phyloP scores from a whole-genome alignment of 106 monocot genomes.

The Posidonia australis region DNA sequence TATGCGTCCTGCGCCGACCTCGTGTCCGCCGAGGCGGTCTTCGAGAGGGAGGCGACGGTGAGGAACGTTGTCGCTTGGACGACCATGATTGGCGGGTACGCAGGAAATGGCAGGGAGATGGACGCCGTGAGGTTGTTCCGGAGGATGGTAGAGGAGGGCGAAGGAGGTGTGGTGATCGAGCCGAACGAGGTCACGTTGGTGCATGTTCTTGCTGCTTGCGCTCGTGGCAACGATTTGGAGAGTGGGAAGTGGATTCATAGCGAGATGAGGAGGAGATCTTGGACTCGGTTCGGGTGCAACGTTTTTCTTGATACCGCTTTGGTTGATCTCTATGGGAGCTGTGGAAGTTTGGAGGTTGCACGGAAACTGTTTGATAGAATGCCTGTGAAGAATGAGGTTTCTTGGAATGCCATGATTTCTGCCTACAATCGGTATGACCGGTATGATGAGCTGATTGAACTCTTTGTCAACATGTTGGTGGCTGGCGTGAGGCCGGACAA shows the following conservation, averaged over 20 bases:
- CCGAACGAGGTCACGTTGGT: conserved; percentile 39
- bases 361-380: conserved; percentile 25
- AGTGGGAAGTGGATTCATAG: conserved; percentile 17
- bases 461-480: conserved; percentile 13
- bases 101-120: not conserved
- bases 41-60: not conserved
- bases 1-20: conserved; percentile 16
- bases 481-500: conserved; percentile 18
- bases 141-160: conserved; percentile 7
- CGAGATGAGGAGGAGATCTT: not conserved
- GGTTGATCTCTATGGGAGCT: conserved; percentile 30
- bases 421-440: conserved; percentile 18
- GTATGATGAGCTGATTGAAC: conserved; percentile 1
- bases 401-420: conserved; percentile 41
- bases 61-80: conserved; percentile 36
- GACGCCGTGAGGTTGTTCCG: conserved; percentile 23
- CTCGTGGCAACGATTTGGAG: conserved; percentile 15
- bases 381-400: conserved; percentile 15
- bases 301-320: conserved; percentile 22
- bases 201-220: conserved; percentile 29
- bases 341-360: conserved; percentile 24
- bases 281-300: conserved; percentile 2
- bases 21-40: conserved; percentile 7
- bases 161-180: not conserved
- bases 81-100: conserved; percentile 29